Evolutionary conservation across 495 filamentous ascomycete genomes (phyloP).

Genomic region (Hypoxylon lienhwacheense): DNA sequence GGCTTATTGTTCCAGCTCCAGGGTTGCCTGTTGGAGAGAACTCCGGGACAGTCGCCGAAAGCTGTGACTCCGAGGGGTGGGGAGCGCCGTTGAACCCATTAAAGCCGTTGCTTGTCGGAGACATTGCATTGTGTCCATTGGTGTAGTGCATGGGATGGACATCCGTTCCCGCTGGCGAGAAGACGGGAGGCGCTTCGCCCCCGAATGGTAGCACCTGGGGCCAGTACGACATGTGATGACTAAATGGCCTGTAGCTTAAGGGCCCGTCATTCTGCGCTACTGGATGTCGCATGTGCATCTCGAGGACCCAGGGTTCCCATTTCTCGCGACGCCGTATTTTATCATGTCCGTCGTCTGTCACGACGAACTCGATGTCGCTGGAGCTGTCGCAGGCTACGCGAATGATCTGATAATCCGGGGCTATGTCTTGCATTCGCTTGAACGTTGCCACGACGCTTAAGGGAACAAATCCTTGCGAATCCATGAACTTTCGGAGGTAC

Average conservation of each 20-base stretch:
- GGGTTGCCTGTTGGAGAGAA: conserved; percentile 59
- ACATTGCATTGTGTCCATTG: conserved; percentile 42
- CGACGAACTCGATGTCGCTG: conserved; percentile 66
- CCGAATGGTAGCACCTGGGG: conserved; percentile 36
- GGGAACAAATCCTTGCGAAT: conserved; percentile 88
- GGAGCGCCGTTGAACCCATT: conserved; percentile 51
- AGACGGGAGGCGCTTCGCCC: conserved; percentile 33
- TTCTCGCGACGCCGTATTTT: conserved; percentile 73
- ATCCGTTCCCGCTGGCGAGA: conserved; percentile 41
- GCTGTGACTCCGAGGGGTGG: conserved; percentile 53
- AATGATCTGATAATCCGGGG: conserved; percentile 68
- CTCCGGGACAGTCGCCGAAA: conserved; percentile 76
- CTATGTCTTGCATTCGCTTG: conserved; percentile 77
- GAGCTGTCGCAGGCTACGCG: conserved; percentile 73
- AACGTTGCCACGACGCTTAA: conserved; percentile 76
- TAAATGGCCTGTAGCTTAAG: conserved; percentile 23
- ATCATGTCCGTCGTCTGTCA: conserved; percentile 73
- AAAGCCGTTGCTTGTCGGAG: conserved; percentile 43
- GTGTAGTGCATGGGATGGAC: conserved; percentile 33
- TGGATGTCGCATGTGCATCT: conserved; percentile 53
- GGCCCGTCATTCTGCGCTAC: conserved; percentile 49
- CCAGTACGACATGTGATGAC: conserved; percentile 22
- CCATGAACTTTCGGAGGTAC: conserved; percentile 88
- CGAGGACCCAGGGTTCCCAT: conserved; percentile 81
- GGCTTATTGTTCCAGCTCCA: conserved; percentile 8